phyloP scores from a whole-genome alignment of 1,284 basidiomycete species.

The Neotropicomus parvogracilis region DNA sequence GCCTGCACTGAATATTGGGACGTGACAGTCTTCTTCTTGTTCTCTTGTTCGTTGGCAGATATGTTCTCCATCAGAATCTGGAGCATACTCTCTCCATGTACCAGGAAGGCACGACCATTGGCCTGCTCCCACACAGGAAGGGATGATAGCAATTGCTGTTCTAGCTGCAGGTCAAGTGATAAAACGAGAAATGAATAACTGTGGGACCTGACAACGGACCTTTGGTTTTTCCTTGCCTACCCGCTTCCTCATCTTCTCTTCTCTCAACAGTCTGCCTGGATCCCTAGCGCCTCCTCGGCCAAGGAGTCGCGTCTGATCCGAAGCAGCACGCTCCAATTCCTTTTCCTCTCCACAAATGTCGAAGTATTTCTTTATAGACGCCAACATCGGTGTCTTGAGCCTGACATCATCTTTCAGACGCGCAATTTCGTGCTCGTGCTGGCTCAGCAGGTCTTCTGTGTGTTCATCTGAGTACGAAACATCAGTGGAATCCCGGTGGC shows the following conservation, averaged over 20 bases:
- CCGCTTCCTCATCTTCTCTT: slow-evolving; percentile 97
- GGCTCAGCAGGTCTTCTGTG: slow-evolving; percentile 82
- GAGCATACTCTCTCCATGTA: slow-evolving; percentile 82
- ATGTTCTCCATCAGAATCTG: slow-evolving; percentile 73
- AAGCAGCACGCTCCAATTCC: slow-evolving; percentile 78
- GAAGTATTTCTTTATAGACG: slow-evolving; percentile 83
- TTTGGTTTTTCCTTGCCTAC: slow-evolving; percentile 94
- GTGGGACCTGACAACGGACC: slow-evolving; percentile 45
- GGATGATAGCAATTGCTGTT: slow-evolving; percentile 77
- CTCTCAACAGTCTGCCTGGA: slow-evolving; percentile 76
- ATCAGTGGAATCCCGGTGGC: background rate
- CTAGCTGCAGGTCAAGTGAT: slow-evolving; percentile 54
- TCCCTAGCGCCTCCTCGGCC: slow-evolving; percentile 68
- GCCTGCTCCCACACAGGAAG: slow-evolving; percentile 90
- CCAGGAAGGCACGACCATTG: slow-evolving; percentile 73
- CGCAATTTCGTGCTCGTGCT: slow-evolving; percentile 86
- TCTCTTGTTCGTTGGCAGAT: slow-evolving; percentile 73
- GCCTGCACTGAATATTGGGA: slow-evolving; percentile 33
- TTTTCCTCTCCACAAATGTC: slow-evolving; percentile 89
- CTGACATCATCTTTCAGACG: slow-evolving; percentile 78
- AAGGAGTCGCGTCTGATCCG: slow-evolving; percentile 73
- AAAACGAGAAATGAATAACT: background rate
- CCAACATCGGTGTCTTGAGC: slow-evolving; percentile 73
- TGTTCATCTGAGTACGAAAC: slow-evolving; percentile 63
- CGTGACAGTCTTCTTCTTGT: slow-evolving; percentile 46